Evolutionary conservation across 2,329 filamentous ascomycete species (phyloP).

Genomic region (Plenodomus tracheiphilus): DNA sequence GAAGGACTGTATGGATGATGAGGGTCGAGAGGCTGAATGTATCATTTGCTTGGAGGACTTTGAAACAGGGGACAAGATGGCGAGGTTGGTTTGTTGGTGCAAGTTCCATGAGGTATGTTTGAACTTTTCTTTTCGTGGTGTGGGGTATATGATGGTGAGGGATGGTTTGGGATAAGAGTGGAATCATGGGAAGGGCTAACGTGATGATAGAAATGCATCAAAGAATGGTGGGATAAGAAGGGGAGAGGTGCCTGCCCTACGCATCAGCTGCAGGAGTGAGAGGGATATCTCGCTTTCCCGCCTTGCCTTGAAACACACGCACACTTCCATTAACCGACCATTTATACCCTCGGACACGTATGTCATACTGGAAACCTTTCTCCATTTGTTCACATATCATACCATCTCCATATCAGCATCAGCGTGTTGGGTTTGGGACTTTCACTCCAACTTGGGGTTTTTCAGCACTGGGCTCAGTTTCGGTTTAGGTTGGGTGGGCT

Average conservation of each 20-base stretch:
- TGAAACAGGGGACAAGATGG: slow-evolving; percentile 61
- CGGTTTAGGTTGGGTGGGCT: too few species aligned
- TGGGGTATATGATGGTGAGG: background rate
- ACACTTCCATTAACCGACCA: too few species aligned
- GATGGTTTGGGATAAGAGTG: background rate
- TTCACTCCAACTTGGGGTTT: too few species aligned
- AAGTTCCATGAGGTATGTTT: slow-evolving; percentile 60
- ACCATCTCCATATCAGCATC: too few species aligned
- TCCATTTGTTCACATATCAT: too few species aligned
- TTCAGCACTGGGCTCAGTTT: too few species aligned
- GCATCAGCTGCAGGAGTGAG: slow-evolving; percentile 53
- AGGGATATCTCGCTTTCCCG: too few species aligned
- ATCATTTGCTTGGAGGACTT: slow-evolving; percentile 69
- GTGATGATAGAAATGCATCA: slow-evolving; percentile 53
- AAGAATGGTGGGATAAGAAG: slow-evolving; percentile 62
- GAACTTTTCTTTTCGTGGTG: background rate
- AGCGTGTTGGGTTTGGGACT: too few species aligned
- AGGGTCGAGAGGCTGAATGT: slow-evolving; percentile 58
- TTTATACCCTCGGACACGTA: too few species aligned
- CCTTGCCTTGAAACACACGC: too few species aligned
- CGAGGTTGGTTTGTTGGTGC: slow-evolving; percentile 64
- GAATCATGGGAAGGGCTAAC: slow-evolving; percentile 1
- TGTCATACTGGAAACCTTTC: too few species aligned
- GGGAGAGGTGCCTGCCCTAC: slow-evolving; percentile 62
- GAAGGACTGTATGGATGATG: slow-evolving; percentile 64